These are phyloP conservation scores for Paraurostyla sp. DNA, from an alignment of 73 alveolate genomes.

Conservation along the genomic window DNA sequence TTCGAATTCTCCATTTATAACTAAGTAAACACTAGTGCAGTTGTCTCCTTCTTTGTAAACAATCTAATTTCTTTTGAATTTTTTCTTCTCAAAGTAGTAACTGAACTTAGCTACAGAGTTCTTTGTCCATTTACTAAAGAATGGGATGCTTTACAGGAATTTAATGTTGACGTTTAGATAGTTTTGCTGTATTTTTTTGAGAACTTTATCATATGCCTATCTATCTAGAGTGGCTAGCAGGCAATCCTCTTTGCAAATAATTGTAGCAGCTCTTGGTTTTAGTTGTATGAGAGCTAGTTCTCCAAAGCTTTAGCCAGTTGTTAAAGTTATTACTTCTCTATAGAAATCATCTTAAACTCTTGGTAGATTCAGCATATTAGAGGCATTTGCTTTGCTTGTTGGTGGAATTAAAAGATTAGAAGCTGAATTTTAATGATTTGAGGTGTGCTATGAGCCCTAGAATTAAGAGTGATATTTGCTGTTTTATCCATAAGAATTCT, in stretches of 20 bases:
- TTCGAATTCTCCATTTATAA: conserved; percentile 74
- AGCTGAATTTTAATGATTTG: not conserved
- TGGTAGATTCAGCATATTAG: not conserved
- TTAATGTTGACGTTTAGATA: conserved; percentile 27
- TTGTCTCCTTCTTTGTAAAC: conserved; percentile 75
- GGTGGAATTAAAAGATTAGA: not conserved
- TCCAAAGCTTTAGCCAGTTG: conserved; percentile 71
- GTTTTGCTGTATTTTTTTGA: conserved; percentile 59
- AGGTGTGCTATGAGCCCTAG: no score
- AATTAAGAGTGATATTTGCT: no score
- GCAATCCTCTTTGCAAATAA: conserved; percentile 61
- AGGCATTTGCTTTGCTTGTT: not conserved
- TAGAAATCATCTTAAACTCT: not conserved
- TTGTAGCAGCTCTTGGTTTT: conserved; percentile 81
- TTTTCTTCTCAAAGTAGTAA: conserved; percentile 50
- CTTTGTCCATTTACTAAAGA: conserved; percentile 63
- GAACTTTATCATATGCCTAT: conserved; percentile 54
- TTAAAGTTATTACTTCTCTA: conserved; percentile 47
- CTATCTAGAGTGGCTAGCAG: conserved; percentile 68
- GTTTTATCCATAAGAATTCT: no score
- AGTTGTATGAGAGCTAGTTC: conserved; percentile 74
- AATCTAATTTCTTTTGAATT: conserved; percentile 33
- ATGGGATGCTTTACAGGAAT: conserved; percentile 64
- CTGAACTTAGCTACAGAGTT: conserved; percentile 65
- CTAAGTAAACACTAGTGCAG: conserved; percentile 38